Evolutionary conservation across 495 filamentous ascomycete genomes (phyloP).

Genomic region (Collariella sp.): DNA sequence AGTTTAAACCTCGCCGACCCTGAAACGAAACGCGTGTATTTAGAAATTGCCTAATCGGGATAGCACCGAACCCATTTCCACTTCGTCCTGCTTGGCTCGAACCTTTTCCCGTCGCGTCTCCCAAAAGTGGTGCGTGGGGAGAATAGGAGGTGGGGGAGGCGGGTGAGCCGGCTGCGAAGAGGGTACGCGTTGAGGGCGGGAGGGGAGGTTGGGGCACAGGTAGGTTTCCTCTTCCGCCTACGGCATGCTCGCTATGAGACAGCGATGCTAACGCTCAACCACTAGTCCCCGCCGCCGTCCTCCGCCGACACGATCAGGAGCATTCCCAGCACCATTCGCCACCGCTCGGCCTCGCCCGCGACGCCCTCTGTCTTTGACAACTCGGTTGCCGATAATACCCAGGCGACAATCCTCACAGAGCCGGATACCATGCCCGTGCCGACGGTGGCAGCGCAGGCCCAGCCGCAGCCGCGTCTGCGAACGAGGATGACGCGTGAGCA

Average conservation of each 20-base stretch:
- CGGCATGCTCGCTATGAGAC: not conserved
- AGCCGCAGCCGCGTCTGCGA: not conserved
- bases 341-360: constrained; percentile 22
- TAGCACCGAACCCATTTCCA: not conserved
- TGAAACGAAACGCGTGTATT: not conserved
- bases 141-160: not conserved
- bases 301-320: not conserved
- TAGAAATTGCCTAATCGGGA: constrained; percentile 1
- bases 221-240: no score
- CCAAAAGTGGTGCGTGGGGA: not conserved
- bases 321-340: not conserved
- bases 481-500: constrained; percentile 33
- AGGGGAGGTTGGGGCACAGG: no score
- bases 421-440: constrained; percentile 24
- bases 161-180: constrained; percentile 10
- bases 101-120: no score
- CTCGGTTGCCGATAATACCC: constrained; percentile 30
- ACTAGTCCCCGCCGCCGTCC: constrained; percentile 1
- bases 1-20: no score
- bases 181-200: not conserved
- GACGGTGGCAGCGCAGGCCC: not conserved
- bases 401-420: constrained; percentile 32
- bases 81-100: not conserved
- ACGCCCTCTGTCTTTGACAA: constrained; percentile 31
- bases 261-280: not conserved